Base-by-base conservation (phyloP, 1,284 basidiomycete species). In the Sporisorium exsertum region DNA sequence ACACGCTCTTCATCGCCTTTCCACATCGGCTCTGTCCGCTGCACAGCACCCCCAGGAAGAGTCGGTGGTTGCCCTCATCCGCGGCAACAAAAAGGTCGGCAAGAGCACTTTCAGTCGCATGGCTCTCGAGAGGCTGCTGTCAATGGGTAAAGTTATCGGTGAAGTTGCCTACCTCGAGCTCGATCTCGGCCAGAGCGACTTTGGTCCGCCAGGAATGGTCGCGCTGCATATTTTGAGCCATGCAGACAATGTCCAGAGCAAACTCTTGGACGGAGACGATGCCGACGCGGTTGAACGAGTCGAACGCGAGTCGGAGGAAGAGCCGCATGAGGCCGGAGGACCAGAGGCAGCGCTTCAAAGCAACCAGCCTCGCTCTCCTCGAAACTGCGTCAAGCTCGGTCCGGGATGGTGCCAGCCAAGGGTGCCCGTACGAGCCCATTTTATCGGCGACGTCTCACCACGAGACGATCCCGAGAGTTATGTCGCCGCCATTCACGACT, bases 181-280 rank as follows among this genome's bases (percentile, higher is more conserved):
- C 64, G 96, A 98, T 86, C 80, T 94, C 3, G 96, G 96, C 12
- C 96, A 99, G 86, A 92, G 93, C 9, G 95, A 98, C 85, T 97
- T 98, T 84, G 92, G 92, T 0, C 92, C 93, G 2, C 91, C 92
- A 0, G 95, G 95, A 0, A 89, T 93, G 85, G 92, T 97, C 3
- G 90, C 93, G 0, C 86, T 99, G 51, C 92, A 92, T 83, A 74
- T 97, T 0, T 78, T 97, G 10, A 45, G 47, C 27, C 58, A 52
- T 26, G 27, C 18, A 13, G 65, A 63, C 40, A 46, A 32, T 6
- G 32, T 35, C 13, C 24, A 27, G 16, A 27, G 1, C 26, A 18
- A 35, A 22, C 24, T 4, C 2, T 15, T 20, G 5, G 22, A 40
- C 32, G 50, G 58, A 26, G 54, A 54, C 16, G 33, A 0, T 6